These are phyloP conservation scores for Alternaria dauci DNA, from an alignment of 2,329 filamentous ascomycete species.

Conservation along the genomic window DNA sequence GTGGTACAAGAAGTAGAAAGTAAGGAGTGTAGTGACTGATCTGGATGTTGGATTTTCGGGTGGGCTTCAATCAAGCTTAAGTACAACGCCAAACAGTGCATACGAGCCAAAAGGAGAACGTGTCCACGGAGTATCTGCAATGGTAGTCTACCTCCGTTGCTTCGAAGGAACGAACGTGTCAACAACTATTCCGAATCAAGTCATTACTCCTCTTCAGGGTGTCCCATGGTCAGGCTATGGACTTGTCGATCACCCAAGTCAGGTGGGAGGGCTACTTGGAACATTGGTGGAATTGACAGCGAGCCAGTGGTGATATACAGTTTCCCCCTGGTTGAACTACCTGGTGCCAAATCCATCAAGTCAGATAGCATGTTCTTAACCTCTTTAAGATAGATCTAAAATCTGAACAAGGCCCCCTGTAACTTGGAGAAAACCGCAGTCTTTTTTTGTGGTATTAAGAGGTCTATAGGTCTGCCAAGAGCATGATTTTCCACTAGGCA, in stretches of 20 bases:
- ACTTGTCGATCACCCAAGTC: conserved; percentile 4
- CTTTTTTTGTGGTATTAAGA: no score
- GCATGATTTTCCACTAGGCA: no score
- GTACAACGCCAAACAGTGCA: conserved; percentile 14
- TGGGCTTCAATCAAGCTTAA: conserved; percentile 21
- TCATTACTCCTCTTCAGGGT: conserved; percentile 7
- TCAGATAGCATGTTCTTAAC: no score
- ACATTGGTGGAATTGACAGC: conserved; percentile 26
- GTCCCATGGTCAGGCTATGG: background rate
- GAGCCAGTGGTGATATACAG: conserved; percentile 5
- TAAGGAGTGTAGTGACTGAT: background rate
- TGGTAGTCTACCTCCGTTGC: conserved; percentile 9
- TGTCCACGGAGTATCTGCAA: conserved; percentile 16
- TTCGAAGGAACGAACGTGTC: conserved; percentile 17
- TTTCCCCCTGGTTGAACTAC: no score
- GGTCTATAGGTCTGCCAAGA: no score
- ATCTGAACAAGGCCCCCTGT: no score
- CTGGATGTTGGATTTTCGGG: background rate
- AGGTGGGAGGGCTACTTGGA: background rate
- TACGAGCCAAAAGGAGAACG: conserved; percentile 10
- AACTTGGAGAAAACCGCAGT: no score
- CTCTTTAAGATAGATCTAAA: no score
- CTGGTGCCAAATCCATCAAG: no score
- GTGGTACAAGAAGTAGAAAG: background rate
- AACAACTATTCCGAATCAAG: conserved; percentile 11